Evolutionary conservation across 345 rosid genomes (phyloP).

Genomic region (Corymbia maculata): DNA sequence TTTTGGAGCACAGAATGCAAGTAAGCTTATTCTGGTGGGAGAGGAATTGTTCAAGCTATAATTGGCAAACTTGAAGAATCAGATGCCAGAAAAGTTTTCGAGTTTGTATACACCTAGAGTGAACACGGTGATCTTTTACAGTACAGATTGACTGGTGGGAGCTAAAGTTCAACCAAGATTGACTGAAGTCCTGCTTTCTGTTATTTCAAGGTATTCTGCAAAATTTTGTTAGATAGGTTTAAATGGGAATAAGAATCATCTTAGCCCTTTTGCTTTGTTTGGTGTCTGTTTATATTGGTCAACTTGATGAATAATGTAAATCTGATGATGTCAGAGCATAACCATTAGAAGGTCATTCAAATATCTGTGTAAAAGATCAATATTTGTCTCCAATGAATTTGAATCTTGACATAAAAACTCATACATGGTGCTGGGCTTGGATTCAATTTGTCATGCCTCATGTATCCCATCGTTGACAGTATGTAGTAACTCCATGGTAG

Average conservation of each 20-base stretch:
- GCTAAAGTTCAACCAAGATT: background rate
- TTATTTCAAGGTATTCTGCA: background rate
- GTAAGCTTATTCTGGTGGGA: background rate
- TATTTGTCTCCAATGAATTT: background rate
- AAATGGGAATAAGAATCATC: background rate
- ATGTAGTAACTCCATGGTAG: background rate
- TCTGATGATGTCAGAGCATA: background rate
- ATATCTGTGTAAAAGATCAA: background rate
- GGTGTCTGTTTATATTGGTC: background rate
- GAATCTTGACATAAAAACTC: background rate
- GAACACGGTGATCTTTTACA: background rate
- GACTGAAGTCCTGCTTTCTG: background rate
- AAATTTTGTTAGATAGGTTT: background rate
- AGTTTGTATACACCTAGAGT: background rate
- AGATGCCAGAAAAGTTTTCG: background rate
- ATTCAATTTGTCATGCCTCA: background rate
- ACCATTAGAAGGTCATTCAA: background rate
- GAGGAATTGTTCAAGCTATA: background rate
- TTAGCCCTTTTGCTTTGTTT: background rate
- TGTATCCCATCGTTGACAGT: background rate
- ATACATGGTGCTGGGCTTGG: background rate
- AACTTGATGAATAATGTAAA: background rate
- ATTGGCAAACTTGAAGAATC: background rate
- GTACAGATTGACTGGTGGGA: background rate
- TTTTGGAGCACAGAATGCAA: background rate